Conservation (phyloP, 208 protist species). For the Leptomonas seymouri region DNA sequence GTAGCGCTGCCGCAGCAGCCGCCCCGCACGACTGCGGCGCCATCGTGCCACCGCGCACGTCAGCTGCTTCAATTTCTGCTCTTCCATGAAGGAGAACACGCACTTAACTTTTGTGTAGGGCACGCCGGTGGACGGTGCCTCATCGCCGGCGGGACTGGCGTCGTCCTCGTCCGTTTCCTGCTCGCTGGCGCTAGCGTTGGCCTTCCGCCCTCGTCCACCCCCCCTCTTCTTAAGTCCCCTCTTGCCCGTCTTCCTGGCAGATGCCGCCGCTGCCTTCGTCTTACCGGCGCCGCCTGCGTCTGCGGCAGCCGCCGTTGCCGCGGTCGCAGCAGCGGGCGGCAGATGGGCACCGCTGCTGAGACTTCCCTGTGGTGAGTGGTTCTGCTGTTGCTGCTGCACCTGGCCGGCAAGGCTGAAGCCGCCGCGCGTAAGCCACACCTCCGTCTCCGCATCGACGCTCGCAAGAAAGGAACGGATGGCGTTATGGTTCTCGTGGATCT, state of each 20-base stretch:
- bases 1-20: constrained; percentile 52
- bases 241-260: constrained; percentile 3
- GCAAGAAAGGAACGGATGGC: constrained; percentile 24
- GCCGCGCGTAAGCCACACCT: constrained; percentile 36
- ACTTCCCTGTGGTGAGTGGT: neutral
- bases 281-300: neutral
- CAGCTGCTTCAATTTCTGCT: constrained; percentile 78
- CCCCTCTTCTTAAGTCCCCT: constrained; percentile 10
- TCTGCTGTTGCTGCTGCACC: constrained; percentile 3
- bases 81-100: constrained; percentile 52
- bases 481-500: constrained; percentile 19
- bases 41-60: constrained; percentile 65
- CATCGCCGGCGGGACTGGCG: constrained; percentile 3
- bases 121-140: neutral
- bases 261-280: constrained; percentile 1
- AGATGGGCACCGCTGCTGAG: neutral
- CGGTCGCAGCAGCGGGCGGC: neutral
- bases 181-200: neutral
- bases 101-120: constrained; percentile 35
- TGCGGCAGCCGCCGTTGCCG: neutral
- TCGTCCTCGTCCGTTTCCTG: neutral
- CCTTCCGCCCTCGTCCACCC: constrained; percentile 1
- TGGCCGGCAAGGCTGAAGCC: constrained; percentile 23
- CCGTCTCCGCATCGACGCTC: constrained; percentile 17
- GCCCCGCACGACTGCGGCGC: constrained; percentile 57